phyloP scores from a whole-genome alignment of 208 protist genomes.

The Trichomonas tenax region DNA sequence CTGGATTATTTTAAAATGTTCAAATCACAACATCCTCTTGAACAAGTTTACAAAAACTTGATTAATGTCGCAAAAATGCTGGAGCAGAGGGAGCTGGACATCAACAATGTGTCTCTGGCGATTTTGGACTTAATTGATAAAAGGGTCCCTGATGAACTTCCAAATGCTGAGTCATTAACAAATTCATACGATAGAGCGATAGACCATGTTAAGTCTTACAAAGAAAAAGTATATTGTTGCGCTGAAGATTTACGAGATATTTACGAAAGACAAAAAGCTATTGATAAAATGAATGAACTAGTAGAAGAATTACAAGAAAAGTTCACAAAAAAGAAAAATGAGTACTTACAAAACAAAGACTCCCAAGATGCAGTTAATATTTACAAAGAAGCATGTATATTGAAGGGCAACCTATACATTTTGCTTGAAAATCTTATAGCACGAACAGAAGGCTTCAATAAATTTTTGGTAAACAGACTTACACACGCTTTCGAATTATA shows the following conservation, averaged over 20 bases:
- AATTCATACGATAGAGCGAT: not conserved
- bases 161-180: not conserved
- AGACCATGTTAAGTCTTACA: not conserved
- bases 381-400: not conserved
- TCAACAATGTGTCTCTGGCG: too few species aligned
- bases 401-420: not conserved
- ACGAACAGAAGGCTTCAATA: not conserved
- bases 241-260: not conserved
- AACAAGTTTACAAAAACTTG: too few species aligned
- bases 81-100: too few species aligned
- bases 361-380: not conserved
- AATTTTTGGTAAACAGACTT: not conserved
- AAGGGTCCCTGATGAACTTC: not conserved
- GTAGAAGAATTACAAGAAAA: not conserved
- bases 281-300: not conserved
- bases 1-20: too few species aligned
- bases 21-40: too few species aligned
- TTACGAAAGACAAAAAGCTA: not conserved
- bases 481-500: not conserved
- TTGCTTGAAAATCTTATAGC: not conserved
- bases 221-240: not conserved
- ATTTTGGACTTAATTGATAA: not conserved
- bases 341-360: not conserved
- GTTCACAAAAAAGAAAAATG: not conserved
- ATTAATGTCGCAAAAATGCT: too few species aligned